A percentile compares a stretch with the other conserved stretches of the same genome.
These are phyloP conservation scores for Capsella bursapastoris DNA, from an alignment of 345 rosid genomes.

Conservation along the genomic window DNA sequence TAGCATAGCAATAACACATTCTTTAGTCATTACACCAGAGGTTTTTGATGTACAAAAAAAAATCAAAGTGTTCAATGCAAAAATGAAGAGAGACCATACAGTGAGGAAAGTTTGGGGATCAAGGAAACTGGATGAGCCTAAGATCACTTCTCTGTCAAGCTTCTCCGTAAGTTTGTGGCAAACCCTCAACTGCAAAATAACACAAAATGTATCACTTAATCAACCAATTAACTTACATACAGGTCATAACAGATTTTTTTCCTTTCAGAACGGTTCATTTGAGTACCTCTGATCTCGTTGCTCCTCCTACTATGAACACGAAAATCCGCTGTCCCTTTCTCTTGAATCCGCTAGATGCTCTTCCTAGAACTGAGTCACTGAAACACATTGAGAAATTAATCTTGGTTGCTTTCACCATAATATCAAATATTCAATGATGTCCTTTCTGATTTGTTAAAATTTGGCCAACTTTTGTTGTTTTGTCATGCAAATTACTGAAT, in stretches of 20 bases:
- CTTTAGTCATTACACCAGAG: neutral
- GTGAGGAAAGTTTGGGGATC: slow-evolving; percentile 89
- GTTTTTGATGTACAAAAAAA: neutral
- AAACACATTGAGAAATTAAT: neutral
- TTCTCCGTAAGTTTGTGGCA: slow-evolving; percentile 93
- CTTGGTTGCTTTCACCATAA: neutral
- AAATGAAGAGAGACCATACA: slow-evolving; percentile 48
- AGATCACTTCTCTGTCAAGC: slow-evolving; percentile 83
- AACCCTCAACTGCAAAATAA: slow-evolving; percentile 67
- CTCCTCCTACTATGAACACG: slow-evolving; percentile 90
- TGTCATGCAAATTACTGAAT: neutral
- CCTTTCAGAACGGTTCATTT: neutral
- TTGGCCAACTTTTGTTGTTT: neutral
- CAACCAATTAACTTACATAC: neutral
- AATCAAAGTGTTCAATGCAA: neutral
- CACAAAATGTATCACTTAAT: slow-evolving; percentile 16
- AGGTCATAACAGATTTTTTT: neutral
- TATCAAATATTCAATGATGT: neutral
- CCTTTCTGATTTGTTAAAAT: neutral
- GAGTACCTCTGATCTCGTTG: slow-evolving; percentile 94
- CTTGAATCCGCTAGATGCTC: slow-evolving; percentile 81
- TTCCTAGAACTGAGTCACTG: slow-evolving; percentile 83
- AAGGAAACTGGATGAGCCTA: slow-evolving; percentile 93
- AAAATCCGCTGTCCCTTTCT: slow-evolving; percentile 79
- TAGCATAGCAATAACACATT: slow-evolving; percentile 1